Base-by-base conservation (phyloP, 1,284 basidiomycete genomes). In the Xerocomus minutiporus region DNA sequence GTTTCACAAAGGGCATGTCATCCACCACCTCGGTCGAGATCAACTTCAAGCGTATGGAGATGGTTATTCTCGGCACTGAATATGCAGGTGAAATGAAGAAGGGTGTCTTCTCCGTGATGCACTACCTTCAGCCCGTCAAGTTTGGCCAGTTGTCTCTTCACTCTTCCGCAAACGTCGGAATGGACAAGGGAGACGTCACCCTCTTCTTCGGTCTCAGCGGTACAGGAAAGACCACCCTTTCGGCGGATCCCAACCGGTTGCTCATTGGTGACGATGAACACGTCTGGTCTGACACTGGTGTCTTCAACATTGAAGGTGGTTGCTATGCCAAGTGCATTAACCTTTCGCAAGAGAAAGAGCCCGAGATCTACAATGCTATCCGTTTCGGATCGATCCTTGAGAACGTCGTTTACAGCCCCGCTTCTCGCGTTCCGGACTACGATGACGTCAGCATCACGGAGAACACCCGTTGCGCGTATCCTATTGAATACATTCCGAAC, bases 71-170 rank as follows among this genome's bases (percentile, higher is more conserved):
- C 66, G 96, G 97, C 58, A 98, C 97, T 52, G 96, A 99, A 73
- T 99, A 99, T 73, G 97, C 97, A 49, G 97, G 97, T 59, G 97
- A 99, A 80, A 99, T 99, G 97, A 99, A 99, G 82, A 99, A 99
- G 86, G 97, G 97, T 73, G 92, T 99, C 72, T 99, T 99, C 81
- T 94, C 91, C 50, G 95, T 99, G 67, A 99, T 99, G 97, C 97
- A 99, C 79, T 99, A 99, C 75, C 83, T 99, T 60, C 93, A 97
- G 79, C 96, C 97, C 20, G 89, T 99, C 80, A 98, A 97, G 74
- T 99, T 97, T 70, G 93, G 93, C 55, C 94, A 97, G 73, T 84
- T 99, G 56, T 98, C 95, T 32, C 84, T 99, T 54, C 97, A 99
- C 79, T 98, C 97, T n/a, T 97, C 94, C 46, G 94, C 94, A 62